Percentiles rank a stretch among this genome's conserved stretches.
Evolutionary conservation across 352 stramenopile species (phyloP).

Genomic region (Globisporangium radiosum): DNA sequence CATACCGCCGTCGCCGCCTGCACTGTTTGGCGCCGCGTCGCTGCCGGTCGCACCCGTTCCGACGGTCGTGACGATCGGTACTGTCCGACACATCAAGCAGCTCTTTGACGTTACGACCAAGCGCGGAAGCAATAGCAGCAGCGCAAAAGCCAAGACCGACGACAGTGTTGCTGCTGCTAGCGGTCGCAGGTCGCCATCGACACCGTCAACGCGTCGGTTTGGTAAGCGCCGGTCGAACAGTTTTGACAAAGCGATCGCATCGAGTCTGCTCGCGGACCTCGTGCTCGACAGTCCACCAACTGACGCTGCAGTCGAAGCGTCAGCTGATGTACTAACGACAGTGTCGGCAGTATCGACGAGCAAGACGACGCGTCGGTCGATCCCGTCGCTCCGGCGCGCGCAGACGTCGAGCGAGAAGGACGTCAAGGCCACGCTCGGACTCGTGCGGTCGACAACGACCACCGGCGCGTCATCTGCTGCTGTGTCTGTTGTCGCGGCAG

Average conservation of each 20-base stretch:
- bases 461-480: too few relatives aligned
- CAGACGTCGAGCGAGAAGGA: conserved; percentile 12
- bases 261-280: conserved; percentile 22
- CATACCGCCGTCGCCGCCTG: conserved; percentile 3
- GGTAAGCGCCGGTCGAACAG: conserved; percentile 36
- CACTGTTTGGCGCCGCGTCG: conserved; percentile 13
- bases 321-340: too few relatives aligned
- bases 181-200: not conserved
- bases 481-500: not conserved
- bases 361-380: conserved; percentile 11
- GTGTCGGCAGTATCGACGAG: conserved; percentile 1
- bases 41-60: conserved; percentile 12
- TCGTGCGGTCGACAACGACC: conserved; percentile 10
- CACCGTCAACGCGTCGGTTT: conserved; percentile 10
- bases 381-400: conserved; percentile 14
- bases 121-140: not conserved
- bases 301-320: not conserved
- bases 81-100: conserved; percentile 38
- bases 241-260: conserved; percentile 29
- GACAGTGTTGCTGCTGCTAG: conserved; percentile 9
- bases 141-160: conserved; percentile 21
- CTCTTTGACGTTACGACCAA: conserved; percentile 14
- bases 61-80: conserved; percentile 16
- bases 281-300: conserved; percentile 8
- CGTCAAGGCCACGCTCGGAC: conserved; percentile 8